A percentile compares a stretch with the other conserved stretches of the same genome.
Conservation (phyloP, 805 yeast genomes). For the Candida mattraensis region DNA sequence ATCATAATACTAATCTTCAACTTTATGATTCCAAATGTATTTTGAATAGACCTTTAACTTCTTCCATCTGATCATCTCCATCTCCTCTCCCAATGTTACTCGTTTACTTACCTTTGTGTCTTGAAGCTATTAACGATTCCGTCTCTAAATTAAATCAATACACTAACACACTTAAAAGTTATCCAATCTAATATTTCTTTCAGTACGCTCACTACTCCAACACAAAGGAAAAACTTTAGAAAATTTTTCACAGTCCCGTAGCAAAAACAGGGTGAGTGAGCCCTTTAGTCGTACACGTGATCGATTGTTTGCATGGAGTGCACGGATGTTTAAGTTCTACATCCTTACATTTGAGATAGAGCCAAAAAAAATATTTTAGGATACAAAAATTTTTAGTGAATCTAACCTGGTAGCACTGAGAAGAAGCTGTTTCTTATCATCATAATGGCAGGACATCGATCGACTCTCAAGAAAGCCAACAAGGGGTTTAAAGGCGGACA, state of each 20-base stretch:
- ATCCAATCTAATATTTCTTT: neutral
- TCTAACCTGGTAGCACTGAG: too few relatives aligned
- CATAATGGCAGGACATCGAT: constrained; percentile 78
- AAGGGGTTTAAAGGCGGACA: constrained; percentile 92
- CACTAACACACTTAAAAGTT: too few relatives aligned
- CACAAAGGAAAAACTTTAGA: constrained; percentile 8
- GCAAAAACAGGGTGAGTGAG: constrained; percentile 1
- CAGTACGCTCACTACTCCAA: neutral
- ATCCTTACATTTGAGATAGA: constrained; percentile 7
- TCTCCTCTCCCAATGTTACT: too few relatives aligned
- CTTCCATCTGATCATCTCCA: too few relatives aligned
- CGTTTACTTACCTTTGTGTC: too few relatives aligned
- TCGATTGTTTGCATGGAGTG: neutral
- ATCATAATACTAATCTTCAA: too few relatives aligned
- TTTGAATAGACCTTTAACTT: too few relatives aligned
- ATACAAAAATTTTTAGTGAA: constrained; percentile 9
- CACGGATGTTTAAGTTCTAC: too few relatives aligned
- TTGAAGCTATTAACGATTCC: too few relatives aligned
- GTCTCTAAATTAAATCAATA: too few relatives aligned
- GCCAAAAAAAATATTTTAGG: constrained; percentile 4
- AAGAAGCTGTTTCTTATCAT: too few relatives aligned
- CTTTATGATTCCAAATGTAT: too few relatives aligned
- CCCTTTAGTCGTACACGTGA: constrained; percentile 16
- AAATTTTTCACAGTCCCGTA: constrained; percentile 18
- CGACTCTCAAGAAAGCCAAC: constrained; percentile 79